Evolutionary conservation across 305 asterid species (phyloP).

Genomic region (Solanum chacoense): DNA sequence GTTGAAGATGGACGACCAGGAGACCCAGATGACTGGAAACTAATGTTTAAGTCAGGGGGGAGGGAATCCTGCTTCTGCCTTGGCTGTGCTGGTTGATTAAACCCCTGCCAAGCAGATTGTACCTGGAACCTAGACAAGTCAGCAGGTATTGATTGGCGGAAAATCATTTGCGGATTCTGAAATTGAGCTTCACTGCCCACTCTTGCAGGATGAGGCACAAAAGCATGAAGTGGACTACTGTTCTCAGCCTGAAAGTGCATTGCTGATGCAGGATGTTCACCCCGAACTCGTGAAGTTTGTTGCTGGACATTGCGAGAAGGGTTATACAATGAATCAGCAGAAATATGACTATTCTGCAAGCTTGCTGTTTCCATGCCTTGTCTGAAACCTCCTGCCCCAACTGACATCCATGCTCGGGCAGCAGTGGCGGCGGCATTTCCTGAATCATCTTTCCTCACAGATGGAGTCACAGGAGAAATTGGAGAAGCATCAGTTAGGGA

Average conservation of each 20-base stretch:
- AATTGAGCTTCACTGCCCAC: constrained; percentile 43
- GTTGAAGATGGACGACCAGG: constrained; percentile 75
- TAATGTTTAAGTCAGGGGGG: constrained; percentile 85
- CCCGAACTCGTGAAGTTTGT: constrained; percentile 36
- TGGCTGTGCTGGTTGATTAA: constrained; percentile 46
- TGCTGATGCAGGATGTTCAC: constrained; percentile 41
- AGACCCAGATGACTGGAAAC: constrained; percentile 81
- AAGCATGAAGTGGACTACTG: constrained; percentile 31
- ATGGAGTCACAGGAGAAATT: constrained; percentile 20
- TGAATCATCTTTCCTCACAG: constrained; percentile 35
- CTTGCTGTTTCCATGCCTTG: constrained; percentile 35
- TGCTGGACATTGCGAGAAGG: constrained; percentile 40
- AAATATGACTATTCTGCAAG: constrained; percentile 34
- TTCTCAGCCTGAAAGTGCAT: constrained; percentile 34
- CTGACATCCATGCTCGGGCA: constrained; percentile 90
- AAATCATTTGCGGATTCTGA: constrained; percentile 45
- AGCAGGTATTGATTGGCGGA: constrained; percentile 49
- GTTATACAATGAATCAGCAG: constrained; percentile 43
- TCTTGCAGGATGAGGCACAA: constrained; percentile 48
- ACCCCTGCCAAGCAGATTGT: constrained; percentile 51
- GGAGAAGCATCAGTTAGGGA: constrained; percentile 20
- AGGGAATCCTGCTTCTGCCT: constrained; percentile 62
- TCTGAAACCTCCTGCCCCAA: constrained; percentile 73
- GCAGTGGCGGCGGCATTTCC: constrained; percentile 56
- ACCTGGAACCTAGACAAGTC: constrained; percentile 75